phyloP scores from a whole-genome alignment of 169 alveolate genomes.

The Pseudocohnilembus persalinus region DNA sequence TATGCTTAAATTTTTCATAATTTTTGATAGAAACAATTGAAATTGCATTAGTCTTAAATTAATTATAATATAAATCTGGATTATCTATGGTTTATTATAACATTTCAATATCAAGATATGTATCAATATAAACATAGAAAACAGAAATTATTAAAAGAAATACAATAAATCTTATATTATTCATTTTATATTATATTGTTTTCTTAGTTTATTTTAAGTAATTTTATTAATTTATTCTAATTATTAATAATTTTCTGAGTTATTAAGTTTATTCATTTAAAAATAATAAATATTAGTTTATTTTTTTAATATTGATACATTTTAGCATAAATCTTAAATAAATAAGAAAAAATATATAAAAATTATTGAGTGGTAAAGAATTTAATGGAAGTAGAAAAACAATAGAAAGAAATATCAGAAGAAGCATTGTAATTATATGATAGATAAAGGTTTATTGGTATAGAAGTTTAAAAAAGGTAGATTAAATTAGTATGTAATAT shows the following conservation, averaged over 20 bases:
- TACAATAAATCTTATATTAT: neutral
- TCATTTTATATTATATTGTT: too few species aligned
- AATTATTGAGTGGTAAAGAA: neutral
- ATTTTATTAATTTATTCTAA: too few species aligned
- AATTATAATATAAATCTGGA: too few species aligned
- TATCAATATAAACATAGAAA: neutral
- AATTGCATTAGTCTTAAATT: neutral
- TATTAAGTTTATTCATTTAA: too few species aligned
- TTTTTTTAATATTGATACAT: too few species aligned
- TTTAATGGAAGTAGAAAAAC: conserved; percentile 19
- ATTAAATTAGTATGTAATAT: neutral
- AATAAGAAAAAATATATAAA: too few species aligned
- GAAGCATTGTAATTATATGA: conserved; percentile 26
- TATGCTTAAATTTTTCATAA: neutral
- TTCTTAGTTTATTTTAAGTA: neutral
- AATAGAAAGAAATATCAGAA: conserved; percentile 28
- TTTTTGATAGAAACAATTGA: too few species aligned
- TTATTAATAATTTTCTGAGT: neutral
- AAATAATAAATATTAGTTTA: too few species aligned
- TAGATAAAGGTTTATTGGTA: conserved; percentile 40
- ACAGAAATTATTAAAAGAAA: neutral
- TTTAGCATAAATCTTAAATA: too few species aligned
- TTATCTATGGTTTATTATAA: too few species aligned
- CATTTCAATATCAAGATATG: neutral
- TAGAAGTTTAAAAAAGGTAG: conserved; percentile 37